phyloP scores from a whole-genome alignment of 2,329 filamentous ascomycete genomes.

The Apiospora marii region DNA sequence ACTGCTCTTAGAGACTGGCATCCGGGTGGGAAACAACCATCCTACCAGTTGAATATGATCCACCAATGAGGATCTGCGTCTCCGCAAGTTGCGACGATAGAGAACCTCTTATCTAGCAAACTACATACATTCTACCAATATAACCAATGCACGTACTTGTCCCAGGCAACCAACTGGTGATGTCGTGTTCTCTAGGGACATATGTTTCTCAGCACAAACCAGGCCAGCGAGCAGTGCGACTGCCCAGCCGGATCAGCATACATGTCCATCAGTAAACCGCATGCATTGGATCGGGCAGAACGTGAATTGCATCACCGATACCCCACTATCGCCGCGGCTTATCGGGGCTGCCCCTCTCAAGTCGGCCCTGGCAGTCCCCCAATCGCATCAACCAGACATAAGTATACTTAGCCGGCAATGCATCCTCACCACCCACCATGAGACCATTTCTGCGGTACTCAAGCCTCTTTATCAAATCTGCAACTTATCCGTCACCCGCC shows the following conservation, averaged over 20 bases:
- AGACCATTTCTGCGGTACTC: conserved; percentile 34
- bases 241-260: neutral
- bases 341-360: conserved; percentile 15
- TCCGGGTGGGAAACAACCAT: neutral
- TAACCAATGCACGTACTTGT: neutral
- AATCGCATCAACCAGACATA: neutral
- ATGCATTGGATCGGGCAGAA: neutral
- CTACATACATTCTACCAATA: neutral
- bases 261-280: neutral
- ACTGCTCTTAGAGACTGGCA: neutral
- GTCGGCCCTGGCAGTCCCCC: neutral
- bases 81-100: neutral
- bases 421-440: conserved; percentile 36
- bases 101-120: neutral
- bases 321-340: conserved; percentile 14
- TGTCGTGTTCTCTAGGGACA: neutral
- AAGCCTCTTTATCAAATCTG: conserved; percentile 32
- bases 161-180: neutral
- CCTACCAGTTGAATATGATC: neutral
- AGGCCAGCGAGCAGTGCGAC: neutral
- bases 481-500: conserved; percentile 20
- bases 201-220: too few species aligned
- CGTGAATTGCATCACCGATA: conserved; percentile 6
- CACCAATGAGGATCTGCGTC: neutral
- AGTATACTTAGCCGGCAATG: conserved; percentile 23